Percentiles rank a stretch among this genome's conserved stretches.
Evolutionary conservation across 768 basidiomycete genomes (phyloP).

Genomic region (Chalciporus sphaerocephalus): DNA sequence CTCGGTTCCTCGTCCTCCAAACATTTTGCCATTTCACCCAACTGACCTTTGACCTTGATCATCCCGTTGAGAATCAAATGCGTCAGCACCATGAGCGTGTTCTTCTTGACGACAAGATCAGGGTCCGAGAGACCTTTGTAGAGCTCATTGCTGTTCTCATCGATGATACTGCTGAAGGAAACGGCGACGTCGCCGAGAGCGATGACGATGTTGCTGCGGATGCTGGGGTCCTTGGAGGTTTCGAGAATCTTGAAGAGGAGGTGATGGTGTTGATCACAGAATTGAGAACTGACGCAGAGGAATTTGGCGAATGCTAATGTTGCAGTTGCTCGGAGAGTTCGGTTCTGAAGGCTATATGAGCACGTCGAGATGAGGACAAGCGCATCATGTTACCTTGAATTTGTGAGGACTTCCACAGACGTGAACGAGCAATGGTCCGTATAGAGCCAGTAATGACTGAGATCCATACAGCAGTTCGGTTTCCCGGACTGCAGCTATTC

Average conservation of each 20-base stretch:
- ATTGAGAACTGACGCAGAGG: conserved; percentile 90
- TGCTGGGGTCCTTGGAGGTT: conserved; percentile 82
- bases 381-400: conserved; percentile 61
- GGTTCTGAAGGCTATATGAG: conserved; percentile 53
- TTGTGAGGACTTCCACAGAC: conserved; percentile 87
- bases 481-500: conserved; percentile 80
- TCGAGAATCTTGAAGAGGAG: conserved; percentile 93
- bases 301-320: conserved; percentile 91
- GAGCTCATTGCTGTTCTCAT: conserved; percentile 93
- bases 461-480: conserved; percentile 81
- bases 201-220: conserved; percentile 95
- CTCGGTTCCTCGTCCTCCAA: conserved; percentile 85
- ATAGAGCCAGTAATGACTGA: conserved; percentile 75
- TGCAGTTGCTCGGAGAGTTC: conserved; percentile 79
- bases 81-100: conserved; percentile 97
- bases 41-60: conserved; percentile 99
- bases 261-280: conserved; percentile 86
- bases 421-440: conserved; percentile 85
- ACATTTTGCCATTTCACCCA: conserved; percentile 99
- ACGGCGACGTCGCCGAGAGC: conserved; percentile 97
- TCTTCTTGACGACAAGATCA: conserved; percentile 93
- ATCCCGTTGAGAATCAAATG: conserved; percentile 97
- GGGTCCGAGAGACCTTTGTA: conserved; percentile 91
- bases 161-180: conserved; percentile 95
- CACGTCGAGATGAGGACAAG: not conserved